Evolutionary conservation across 2,329 filamentous ascomycete species (phyloP).

Genomic region (Ramichloridium luteum): DNA sequence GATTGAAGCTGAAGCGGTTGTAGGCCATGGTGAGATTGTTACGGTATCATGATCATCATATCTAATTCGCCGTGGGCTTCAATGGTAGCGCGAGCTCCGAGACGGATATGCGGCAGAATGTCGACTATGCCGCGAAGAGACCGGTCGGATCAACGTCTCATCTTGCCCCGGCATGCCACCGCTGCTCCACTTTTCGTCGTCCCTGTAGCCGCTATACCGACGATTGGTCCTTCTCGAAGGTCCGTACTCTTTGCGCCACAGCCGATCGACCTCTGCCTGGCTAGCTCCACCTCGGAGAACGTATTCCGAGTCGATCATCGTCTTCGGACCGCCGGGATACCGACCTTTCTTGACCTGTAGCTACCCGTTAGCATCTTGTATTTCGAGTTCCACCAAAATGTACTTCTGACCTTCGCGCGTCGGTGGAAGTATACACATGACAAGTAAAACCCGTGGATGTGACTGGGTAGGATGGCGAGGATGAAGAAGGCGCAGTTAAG

Average conservation of each 20-base stretch:
- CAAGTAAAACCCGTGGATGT: slow-evolving; percentile 33
- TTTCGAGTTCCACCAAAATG: too few species aligned
- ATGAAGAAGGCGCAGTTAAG: slow-evolving; percentile 30
- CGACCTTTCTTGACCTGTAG: slow-evolving; percentile 25
- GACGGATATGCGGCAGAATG: too few species aligned
- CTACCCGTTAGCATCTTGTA: neutral
- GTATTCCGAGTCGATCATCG: slow-evolving; percentile 25
- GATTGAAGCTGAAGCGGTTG: slow-evolving; percentile 4
- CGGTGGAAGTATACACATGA: slow-evolving; percentile 29
- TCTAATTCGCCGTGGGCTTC: too few species aligned
- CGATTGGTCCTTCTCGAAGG: slow-evolving; percentile 4
- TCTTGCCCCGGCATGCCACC: too few species aligned
- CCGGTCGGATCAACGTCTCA: too few species aligned
- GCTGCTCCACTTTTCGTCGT: too few species aligned
- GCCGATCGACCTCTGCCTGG: slow-evolving; percentile 20
- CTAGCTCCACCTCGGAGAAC: slow-evolving; percentile 28
- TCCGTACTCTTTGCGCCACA: slow-evolving; percentile 19
- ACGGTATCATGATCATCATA: too few species aligned
- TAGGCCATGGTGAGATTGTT: too few species aligned
- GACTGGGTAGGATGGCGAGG: slow-evolving; percentile 29
- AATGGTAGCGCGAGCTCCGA: too few species aligned
- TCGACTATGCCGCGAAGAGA: too few species aligned
- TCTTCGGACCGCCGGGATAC: slow-evolving; percentile 26
- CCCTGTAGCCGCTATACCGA: slow-evolving; percentile 3
- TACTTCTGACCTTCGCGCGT: slow-evolving; percentile 21